Evolutionary conservation across 345 rosid species (phyloP).

Genomic region (Populus deltoides): DNA sequence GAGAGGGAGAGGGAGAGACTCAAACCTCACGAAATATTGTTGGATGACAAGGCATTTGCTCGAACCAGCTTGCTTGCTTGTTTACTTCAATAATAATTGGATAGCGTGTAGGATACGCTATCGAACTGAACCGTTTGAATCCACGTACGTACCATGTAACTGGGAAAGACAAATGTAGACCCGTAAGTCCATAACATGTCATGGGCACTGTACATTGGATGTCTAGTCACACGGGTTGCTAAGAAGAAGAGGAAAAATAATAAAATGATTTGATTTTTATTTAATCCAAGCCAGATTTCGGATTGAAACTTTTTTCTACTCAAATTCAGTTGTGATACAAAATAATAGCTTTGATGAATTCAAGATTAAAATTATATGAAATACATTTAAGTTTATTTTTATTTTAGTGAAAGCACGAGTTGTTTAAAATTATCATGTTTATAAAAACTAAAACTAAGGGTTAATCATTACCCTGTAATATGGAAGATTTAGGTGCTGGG

Average conservation of each 20-base stretch:
- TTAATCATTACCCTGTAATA: too few relatives aligned
- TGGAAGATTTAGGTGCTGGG: too few relatives aligned
- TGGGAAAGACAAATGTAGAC: conserved; percentile 9
- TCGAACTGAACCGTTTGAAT: not conserved
- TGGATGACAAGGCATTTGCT: too few relatives aligned
- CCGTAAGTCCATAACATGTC: conserved; percentile 15
- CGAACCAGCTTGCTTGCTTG: too few relatives aligned
- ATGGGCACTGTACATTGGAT: conserved; percentile 16
- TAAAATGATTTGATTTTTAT: not conserved
- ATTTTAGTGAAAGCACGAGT: too few relatives aligned
- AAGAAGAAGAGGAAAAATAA: accelerated
- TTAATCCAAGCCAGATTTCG: not conserved
- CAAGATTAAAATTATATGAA: too few relatives aligned
- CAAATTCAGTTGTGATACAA: not conserved
- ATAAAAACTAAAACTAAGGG: too few relatives aligned
- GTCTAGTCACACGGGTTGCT: conserved; percentile 1
- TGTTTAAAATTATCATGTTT: too few relatives aligned
- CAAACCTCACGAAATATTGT: too few relatives aligned
- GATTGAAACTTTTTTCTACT: not conserved
- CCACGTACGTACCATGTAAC: not conserved
- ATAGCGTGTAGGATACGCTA: not conserved
- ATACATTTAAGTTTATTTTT: too few relatives aligned
- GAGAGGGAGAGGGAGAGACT: too few relatives aligned
- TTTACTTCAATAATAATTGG: not conserved
- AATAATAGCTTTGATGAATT: not conserved